Evolutionary conservation across 176 grass and related monocot genomes (phyloP), one percentile per base, ranked within the genome.

Genomic region (Zoysia pacifica): DNA sequence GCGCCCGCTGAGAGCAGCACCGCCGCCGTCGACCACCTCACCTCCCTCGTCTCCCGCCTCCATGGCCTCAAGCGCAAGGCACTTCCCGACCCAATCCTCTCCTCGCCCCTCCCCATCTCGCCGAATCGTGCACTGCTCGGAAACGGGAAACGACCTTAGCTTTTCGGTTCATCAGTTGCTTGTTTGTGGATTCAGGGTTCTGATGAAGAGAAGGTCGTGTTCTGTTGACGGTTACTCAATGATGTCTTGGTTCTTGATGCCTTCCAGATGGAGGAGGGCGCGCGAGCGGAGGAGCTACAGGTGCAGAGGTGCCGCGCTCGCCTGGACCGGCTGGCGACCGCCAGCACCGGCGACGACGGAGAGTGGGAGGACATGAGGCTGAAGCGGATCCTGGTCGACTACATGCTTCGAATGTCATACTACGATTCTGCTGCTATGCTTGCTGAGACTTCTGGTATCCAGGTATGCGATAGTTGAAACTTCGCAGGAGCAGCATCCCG

Each of bases 11-110:
- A 81, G 45, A 2, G 18, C 19, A 39, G 79, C 53, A 54, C 82
- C 11, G 79, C 81, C n/a, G 84, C 92, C 64, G 87, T 94, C 11
- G 79, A 78, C 35, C 90, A 88, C 75, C 86, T 99, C 69, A 93
- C 88, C 43, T 93, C 90, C 65, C 90, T 99, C 43, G 97, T 96
- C 62, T 96, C 90, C 65, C 93, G 97, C 50, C 97, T 99, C 76
- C 97, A 99, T 19, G 90, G 93, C 53, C 93, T 99, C 65, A 99
- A 99, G 88, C 93, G 93, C 72, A 96, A 99, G 92, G 92, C 73
- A 73, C 63, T 44, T 42, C 35, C 38, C 64, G 28, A 28, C 28
- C n/a, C 6, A n/a, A 37, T 52, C 47, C 18, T 63, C 20, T 38
- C 18, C 61, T 9, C 61, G 2, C 18, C 70, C 18, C 12, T 11